A percentile compares a stretch with the other conserved stretches of the same genome.
These are phyloP conservation scores for Digitaria exilis DNA, from an alignment of 202 grass and related monocot genomes.

Conservation along the genomic window DNA sequence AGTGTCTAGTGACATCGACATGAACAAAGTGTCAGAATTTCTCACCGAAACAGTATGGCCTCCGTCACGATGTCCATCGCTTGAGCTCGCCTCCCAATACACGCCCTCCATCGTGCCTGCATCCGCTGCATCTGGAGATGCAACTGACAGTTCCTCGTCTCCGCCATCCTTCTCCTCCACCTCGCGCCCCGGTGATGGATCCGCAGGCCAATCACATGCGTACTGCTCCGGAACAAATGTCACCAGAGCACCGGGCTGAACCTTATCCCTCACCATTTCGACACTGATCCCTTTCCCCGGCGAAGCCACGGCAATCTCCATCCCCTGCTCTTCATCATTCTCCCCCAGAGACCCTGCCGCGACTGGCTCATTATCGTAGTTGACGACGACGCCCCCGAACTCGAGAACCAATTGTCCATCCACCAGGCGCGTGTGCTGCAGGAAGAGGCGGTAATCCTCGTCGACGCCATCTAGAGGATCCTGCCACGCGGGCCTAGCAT, in stretches of 20 bases:
- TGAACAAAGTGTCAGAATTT: neutral
- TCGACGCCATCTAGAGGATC: slow-evolving; percentile 41
- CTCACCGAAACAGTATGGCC: slow-evolving; percentile 26
- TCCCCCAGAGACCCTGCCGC: neutral
- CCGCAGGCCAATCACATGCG: slow-evolving; percentile 37
- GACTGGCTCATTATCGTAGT: slow-evolving; percentile 11
- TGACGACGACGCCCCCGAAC: slow-evolving; percentile 29
- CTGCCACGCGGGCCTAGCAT: slow-evolving; percentile 11
- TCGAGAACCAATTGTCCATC: slow-evolving; percentile 47
- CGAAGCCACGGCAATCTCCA: neutral
- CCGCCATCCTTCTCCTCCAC: neutral
- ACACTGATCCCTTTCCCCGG: neutral
- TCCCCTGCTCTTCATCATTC: slow-evolving; percentile 10
- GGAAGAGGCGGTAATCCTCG: slow-evolving; percentile 62
- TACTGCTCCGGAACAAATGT: neutral
- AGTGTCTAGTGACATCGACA: neutral
- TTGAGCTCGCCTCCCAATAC: slow-evolving; percentile 7
- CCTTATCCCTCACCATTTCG: neutral
- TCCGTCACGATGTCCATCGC: neutral
- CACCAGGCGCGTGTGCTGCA: slow-evolving; percentile 44
- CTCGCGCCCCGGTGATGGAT: slow-evolving; percentile 16
- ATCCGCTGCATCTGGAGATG: neutral
- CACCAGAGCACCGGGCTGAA: neutral
- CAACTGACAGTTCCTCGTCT: neutral
- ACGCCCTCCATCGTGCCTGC: neutral